Evolutionary conservation across 371 early-diverging fungal species (phyloP).

Genomic region (Apophysomyces ossiformis): DNA sequence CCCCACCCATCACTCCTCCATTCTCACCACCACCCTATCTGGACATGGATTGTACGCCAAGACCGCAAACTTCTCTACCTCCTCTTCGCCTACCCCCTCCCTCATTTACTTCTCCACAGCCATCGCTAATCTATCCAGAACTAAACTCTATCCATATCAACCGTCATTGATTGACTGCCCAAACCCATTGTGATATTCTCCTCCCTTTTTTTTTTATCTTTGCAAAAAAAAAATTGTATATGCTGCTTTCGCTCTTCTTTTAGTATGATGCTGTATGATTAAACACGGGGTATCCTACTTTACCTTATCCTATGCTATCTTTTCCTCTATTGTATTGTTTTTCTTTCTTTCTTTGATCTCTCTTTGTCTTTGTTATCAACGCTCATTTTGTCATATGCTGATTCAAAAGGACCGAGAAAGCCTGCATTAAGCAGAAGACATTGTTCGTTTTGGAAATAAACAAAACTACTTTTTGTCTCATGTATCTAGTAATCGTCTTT

Average conservation of each 20-base stretch:
- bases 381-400: too few species aligned
- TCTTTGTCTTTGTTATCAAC: not conserved
- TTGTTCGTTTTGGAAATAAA: too few species aligned
- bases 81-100: slow-evolving; percentile 2
- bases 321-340: not conserved
- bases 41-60: not conserved
- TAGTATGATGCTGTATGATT: slow-evolving; percentile 1
- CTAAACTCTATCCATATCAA: not conserved
- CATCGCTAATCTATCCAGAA: slow-evolving; percentile 15
- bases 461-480: too few species aligned
- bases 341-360: not conserved
- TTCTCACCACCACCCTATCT: not conserved
- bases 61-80: slow-evolving; percentile 9
- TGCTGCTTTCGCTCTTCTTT: not conserved
- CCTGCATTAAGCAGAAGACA: too few species aligned
- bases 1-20: slow-evolving; percentile 8
- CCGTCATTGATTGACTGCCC: not conserved
- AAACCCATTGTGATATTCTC: not conserved
- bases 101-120: slow-evolving; percentile 21
- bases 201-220: not conserved
- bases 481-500: too few species aligned
- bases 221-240: too few species aligned
- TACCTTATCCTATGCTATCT: not conserved
- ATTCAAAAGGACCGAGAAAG: too few species aligned
- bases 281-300: not conserved